phyloP scores from a whole-genome alignment of 164 flowering plant genomes.

The Sedum album region DNA sequence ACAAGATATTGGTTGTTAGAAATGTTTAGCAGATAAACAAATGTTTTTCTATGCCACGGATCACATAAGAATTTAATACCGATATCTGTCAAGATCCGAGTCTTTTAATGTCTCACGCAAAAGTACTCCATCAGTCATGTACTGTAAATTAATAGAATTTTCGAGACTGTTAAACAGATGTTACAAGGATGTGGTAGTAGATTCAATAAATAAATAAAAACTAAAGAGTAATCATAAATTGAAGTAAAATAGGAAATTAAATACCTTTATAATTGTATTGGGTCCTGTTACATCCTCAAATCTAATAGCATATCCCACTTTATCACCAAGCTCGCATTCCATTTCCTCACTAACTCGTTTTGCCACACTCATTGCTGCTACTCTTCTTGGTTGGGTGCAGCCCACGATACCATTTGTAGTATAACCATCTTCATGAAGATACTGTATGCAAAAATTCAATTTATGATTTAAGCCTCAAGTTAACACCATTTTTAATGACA shows the following conservation, averaged over 20 bases:
- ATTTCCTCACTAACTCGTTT: slow-evolving; percentile 98
- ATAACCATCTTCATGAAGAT: slow-evolving; percentile 87
- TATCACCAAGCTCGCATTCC: slow-evolving; percentile 88
- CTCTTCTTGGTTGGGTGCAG: slow-evolving; percentile 99
- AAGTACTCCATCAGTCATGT: slow-evolving; percentile 99
- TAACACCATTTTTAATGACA: not conserved
- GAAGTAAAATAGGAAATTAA: not conserved
- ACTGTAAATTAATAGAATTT: slow-evolving; percentile 37
- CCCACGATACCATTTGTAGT: slow-evolving; percentile 74
- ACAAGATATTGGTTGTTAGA: slow-evolving; percentile 12
- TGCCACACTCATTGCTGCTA: slow-evolving; percentile 99
- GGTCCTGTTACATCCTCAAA: slow-evolving; percentile 97
- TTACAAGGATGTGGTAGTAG: too few relatives aligned
- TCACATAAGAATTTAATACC: slow-evolving; percentile 29
- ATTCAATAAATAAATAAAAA: too few relatives aligned
- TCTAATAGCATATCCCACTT: slow-evolving; percentile 93
- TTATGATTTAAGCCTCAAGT: too few relatives aligned
- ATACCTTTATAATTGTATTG: slow-evolving; percentile 78
- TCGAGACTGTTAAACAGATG: not conserved
- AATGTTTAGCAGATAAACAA: not conserved
- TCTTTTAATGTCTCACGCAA: slow-evolving; percentile 92
- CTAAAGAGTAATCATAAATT: not conserved
- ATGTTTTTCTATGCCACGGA: not conserved
- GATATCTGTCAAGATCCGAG: slow-evolving; percentile 89
- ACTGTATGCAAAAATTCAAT: slow-evolving; percentile 36